A percentile compares a stretch with the other conserved stretches of the same genome.
These are phyloP conservation scores for Pseudocercospora crystallina DNA, from an alignment of 2,329 filamentous ascomycete species.

Conservation along the genomic window DNA sequence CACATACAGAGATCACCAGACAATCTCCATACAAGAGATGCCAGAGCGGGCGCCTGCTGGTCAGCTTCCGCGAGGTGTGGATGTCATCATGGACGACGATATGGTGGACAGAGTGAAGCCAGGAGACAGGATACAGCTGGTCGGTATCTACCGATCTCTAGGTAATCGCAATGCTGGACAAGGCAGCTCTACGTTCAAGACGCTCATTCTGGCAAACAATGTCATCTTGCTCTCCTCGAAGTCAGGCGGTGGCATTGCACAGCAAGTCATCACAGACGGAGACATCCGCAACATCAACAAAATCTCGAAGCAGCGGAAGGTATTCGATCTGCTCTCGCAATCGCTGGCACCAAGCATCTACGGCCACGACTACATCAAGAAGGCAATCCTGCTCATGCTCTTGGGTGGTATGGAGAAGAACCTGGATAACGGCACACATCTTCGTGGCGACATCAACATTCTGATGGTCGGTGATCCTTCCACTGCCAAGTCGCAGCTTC, in stretches of 20 bases:
- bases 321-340: constrained; percentile 90
- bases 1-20: constrained; percentile 95
- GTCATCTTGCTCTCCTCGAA: constrained; percentile 93
- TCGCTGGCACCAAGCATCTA: constrained; percentile 95
- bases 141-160: constrained; percentile 92
- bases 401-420: constrained; percentile 98
- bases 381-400: constrained; percentile 92
- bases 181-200: constrained; percentile 92
- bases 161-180: constrained; percentile 91
- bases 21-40: constrained; percentile 98
- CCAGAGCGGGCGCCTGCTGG: constrained; percentile 93
- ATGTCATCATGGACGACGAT: constrained; percentile 95
- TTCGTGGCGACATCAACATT: constrained; percentile 98
- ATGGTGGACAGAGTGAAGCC: constrained; percentile 93
- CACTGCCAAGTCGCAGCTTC: constrained; percentile 95
- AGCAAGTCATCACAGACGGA: constrained; percentile 88
- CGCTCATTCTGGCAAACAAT: constrained; percentile 89
- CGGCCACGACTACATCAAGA: constrained; percentile 96
- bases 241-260: constrained; percentile 88
- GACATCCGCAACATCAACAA: constrained; percentile 99
- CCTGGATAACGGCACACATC: constrained; percentile 92
- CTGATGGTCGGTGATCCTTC: constrained; percentile 99
- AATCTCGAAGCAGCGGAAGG: constrained; percentile 86
- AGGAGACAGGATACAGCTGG: constrained; percentile 91
- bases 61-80: constrained; percentile 90